phyloP scores from a whole-genome alignment of 2,329 filamentous ascomycete genomes.

The Trichoderma polysporum region DNA sequence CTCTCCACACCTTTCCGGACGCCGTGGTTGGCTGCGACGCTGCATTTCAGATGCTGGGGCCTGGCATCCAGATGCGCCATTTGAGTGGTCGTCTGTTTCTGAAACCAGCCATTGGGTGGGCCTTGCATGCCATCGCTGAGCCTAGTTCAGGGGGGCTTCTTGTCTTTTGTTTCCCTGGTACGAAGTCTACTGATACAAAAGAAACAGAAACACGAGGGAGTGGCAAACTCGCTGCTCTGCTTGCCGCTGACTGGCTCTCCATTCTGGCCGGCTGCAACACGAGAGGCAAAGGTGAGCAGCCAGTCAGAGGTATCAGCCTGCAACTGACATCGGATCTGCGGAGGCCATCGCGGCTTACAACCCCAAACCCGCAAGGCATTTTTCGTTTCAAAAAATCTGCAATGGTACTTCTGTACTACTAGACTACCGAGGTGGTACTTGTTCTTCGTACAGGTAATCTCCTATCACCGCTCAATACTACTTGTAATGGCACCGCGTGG shows the following conservation, averaged over 20 bases:
- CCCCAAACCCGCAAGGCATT: too few relatives aligned
- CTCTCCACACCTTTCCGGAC: slow-evolving; percentile 10
- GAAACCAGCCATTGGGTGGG: slow-evolving; percentile 20
- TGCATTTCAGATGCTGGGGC: slow-evolving; percentile 13
- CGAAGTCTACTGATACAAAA: background rate
- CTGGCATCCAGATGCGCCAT: slow-evolving; percentile 6
- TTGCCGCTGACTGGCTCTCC: slow-evolving; percentile 13
- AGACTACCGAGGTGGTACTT: background rate
- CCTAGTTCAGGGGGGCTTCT: slow-evolving; percentile 16
- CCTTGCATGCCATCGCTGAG: slow-evolving; percentile 17
- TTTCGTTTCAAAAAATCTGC: background rate
- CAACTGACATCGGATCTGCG: background rate
- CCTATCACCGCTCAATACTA: background rate
- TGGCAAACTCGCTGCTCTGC: background rate
- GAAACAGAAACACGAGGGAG: slow-evolving; percentile 10
- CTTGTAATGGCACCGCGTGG: background rate
- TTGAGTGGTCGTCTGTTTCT: slow-evolving; percentile 17
- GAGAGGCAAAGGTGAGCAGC: background rate
- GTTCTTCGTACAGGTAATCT: background rate
- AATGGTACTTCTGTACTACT: too few relatives aligned
- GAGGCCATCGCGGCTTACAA: background rate
- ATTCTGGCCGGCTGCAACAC: slow-evolving; percentile 11
- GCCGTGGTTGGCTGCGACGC: slow-evolving; percentile 17
- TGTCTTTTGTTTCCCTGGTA: background rate
- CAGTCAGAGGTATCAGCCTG: slow-evolving; percentile 1